A percentile compares a stretch with the other conserved stretches of the same genome.
Conservation (phyloP, 306 rosid genomes). For the Castanopsis chinensis region DNA sequence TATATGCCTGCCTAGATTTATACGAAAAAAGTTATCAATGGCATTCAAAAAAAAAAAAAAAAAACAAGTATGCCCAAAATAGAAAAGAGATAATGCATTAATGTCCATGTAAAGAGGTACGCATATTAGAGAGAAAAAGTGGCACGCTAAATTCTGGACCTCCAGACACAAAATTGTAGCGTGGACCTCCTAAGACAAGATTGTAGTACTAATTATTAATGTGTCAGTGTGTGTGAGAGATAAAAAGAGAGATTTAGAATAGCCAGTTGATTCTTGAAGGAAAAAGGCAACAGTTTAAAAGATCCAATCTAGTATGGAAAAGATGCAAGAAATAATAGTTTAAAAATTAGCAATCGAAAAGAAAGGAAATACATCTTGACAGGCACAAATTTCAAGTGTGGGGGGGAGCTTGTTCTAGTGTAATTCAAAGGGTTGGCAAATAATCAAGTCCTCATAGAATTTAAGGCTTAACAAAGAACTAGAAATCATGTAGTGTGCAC, state of each 20-base stretch:
- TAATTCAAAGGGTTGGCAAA: not conserved
- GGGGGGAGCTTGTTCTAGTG: too few relatives aligned
- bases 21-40: not conserved
- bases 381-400: too few relatives aligned
- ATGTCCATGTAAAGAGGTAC: not conserved
- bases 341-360: not conserved
- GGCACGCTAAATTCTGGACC: not conserved
- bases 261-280: not conserved
- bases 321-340: not conserved
- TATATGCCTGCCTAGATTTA: not conserved
- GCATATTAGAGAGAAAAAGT: not conserved
- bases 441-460: not conserved
- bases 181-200: not conserved
- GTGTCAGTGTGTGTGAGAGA: not conserved
- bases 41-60: not conserved
- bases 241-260: not conserved
- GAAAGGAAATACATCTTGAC: not conserved
- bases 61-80: not conserved
- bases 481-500: not conserved
- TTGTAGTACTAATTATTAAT: too few relatives aligned
- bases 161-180: too few relatives aligned
- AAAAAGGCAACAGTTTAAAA: not conserved
- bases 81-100: not conserved
- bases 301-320: not conserved
- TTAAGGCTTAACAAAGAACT: not conserved